phyloP scores from a whole-genome alignment of 805 yeast species.

The Kodamaea neixiangensis region DNA sequence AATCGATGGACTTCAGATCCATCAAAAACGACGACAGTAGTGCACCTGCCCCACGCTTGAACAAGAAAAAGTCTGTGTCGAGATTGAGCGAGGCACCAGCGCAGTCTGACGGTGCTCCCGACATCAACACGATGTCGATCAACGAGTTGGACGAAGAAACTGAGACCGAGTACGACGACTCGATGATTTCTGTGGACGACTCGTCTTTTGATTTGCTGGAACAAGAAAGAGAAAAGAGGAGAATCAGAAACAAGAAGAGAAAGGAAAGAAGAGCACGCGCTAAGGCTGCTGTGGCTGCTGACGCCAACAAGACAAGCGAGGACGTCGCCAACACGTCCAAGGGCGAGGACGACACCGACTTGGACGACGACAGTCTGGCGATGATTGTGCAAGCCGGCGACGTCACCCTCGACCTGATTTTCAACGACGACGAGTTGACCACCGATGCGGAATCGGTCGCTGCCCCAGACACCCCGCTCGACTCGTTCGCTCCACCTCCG shows the following conservation, averaged over 20 bases:
- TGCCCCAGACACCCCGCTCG: slow-evolving; percentile 9
- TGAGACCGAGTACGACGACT: slow-evolving; percentile 15
- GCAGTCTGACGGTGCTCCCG: slow-evolving; percentile 1
- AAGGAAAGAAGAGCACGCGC: slow-evolving; percentile 18
- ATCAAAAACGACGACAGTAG: neutral
- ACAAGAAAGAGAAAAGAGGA: slow-evolving; percentile 17
- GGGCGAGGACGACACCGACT: slow-evolving; percentile 4
- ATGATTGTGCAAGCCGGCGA: slow-evolving; percentile 4
- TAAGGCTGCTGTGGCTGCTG: slow-evolving; percentile 6
- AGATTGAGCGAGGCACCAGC: slow-evolving; percentile 4
- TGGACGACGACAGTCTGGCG: slow-evolving; percentile 1
- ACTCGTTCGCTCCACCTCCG: slow-evolving; percentile 5
- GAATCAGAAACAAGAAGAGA: slow-evolving; percentile 18
- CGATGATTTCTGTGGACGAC: slow-evolving; percentile 12
- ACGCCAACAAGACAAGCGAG: slow-evolving; percentile 4
- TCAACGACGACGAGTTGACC: slow-evolving; percentile 14
- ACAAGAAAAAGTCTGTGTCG: slow-evolving; percentile 8
- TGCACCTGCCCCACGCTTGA: neutral
- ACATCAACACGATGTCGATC: slow-evolving; percentile 3
- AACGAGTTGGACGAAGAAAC: slow-evolving; percentile 13
- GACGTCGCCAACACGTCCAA: slow-evolving; percentile 4
- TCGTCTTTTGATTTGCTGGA: slow-evolving; percentile 10
- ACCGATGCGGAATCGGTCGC: slow-evolving; percentile 15
- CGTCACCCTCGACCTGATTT: slow-evolving; percentile 14
- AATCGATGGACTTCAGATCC: slow-evolving; percentile 14